phyloP scores from a whole-genome alignment of 208 protist species.

The Acanthamoeba rhysodes region DNA sequence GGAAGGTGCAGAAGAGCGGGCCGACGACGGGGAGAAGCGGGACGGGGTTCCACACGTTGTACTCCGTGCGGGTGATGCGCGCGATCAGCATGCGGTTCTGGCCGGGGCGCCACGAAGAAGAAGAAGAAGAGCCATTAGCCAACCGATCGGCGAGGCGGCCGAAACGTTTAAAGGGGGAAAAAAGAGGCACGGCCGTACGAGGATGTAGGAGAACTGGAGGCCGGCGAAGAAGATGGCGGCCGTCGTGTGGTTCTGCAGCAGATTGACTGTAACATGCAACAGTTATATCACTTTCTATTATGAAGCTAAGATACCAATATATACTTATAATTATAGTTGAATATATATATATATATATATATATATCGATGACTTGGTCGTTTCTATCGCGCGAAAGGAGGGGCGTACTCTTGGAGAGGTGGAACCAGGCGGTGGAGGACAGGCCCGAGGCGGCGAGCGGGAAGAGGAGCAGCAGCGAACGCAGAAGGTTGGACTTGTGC shows the following conservation, averaged over 20 bases:
- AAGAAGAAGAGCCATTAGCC: neutral
- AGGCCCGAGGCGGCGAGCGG: neutral
- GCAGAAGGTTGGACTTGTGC: neutral
- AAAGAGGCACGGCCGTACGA: neutral
- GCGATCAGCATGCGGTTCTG: conserved; percentile 74
- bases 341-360: no score
- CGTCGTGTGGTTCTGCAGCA: conserved; percentile 56
- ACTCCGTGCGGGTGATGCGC: conserved; percentile 72
- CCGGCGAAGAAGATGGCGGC: conserved; percentile 57
- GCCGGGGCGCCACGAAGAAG: neutral
- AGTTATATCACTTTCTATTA: no score
- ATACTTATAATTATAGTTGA: no score
- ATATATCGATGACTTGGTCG: neutral
- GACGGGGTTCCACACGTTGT: conserved; percentile 73
- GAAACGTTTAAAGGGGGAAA: neutral
- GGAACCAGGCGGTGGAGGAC: conserved; percentile 44
- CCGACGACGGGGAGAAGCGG: conserved; percentile 30
- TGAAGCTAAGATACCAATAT: no score
- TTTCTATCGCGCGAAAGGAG: neutral
- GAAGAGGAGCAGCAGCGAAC: conserved; percentile 49
- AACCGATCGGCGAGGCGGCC: no score
- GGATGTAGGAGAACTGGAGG: conserved; percentile 72
- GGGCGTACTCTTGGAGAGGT: conserved; percentile 29
- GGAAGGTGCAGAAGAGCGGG: conserved; percentile 11
- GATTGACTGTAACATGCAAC: neutral